Evolutionary conservation across 768 basidiomycete genomes (phyloP).

Genomic region (Kwoniella bestiolae): DNA sequence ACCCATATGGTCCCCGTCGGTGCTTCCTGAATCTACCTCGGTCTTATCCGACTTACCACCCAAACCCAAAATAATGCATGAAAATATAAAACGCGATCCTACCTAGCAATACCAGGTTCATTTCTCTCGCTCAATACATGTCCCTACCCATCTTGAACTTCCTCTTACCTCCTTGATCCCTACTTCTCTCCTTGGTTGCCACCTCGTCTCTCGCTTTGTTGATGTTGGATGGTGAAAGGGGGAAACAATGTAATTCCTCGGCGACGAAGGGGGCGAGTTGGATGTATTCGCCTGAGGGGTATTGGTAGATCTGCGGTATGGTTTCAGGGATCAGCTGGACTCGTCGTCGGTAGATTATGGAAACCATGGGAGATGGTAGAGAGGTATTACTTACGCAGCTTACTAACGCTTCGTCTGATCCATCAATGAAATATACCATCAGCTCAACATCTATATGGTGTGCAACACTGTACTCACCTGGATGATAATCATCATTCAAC

Average conservation of each 20-base stretch:
- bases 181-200: neutral
- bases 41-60: neutral
- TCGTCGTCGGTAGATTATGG: neutral
- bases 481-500: neutral
- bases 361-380: neutral
- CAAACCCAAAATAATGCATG: neutral
- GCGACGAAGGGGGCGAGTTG: neutral
- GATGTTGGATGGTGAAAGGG: neutral
- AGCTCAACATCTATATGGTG: neutral
- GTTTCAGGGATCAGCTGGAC: neutral
- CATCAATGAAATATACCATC: neutral
- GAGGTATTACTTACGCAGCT: neutral
- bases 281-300: neutral
- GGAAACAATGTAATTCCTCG: neutral
- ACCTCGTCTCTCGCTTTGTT: neutral
- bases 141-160: neutral
- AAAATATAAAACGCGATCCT: neutral
- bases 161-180: neutral
- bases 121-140: neutral
- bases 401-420: neutral
- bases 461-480: neutral
- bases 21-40: neutral
- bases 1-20: too few relatives aligned
- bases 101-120: neutral
- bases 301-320: neutral